These are phyloP conservation scores for Eragrostis nindensis DNA, from an alignment of 176 grass and related monocot species.

Conservation along the genomic window DNA sequence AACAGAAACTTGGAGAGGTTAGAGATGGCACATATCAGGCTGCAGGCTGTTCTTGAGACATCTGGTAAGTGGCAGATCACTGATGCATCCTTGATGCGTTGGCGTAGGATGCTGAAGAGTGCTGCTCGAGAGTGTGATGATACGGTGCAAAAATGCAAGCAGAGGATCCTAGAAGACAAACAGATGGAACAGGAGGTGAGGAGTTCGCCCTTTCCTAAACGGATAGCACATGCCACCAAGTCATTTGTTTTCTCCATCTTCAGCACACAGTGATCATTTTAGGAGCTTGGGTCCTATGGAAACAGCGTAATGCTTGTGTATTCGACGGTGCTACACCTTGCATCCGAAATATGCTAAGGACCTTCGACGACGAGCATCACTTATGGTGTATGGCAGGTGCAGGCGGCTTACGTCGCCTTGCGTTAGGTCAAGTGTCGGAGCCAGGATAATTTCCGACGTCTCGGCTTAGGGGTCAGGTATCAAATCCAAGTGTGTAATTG, in stretches of 20 bases:
- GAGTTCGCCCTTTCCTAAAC: neutral
- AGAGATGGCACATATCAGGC: constrained; percentile 1
- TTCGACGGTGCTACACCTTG: too few relatives aligned
- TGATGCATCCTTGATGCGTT: neutral
- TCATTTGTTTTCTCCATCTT: neutral
- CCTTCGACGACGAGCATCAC: too few relatives aligned
- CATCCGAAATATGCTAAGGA: too few relatives aligned
- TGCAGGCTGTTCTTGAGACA: neutral
- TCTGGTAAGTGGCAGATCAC: neutral
- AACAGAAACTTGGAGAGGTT: neutral
- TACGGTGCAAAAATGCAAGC: neutral
- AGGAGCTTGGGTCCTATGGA: too few relatives aligned
- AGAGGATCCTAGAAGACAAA: neutral
- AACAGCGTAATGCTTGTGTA: too few relatives aligned
- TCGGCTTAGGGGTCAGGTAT: too few relatives aligned
- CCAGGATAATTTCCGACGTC: too few relatives aligned
- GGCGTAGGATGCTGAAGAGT: neutral
- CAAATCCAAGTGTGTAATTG: too few relatives aligned
- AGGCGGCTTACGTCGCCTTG: too few relatives aligned
- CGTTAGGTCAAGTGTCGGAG: too few relatives aligned
- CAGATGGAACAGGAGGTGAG: neutral
- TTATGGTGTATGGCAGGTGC: too few relatives aligned
- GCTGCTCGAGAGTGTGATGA: neutral
- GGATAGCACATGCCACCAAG: neutral
- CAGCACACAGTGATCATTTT: too few relatives aligned